Percentiles rank a stretch among this genome's conserved stretches.
Evolutionary conservation across 2,329 filamentous ascomycete species (phyloP).

Genomic region (Apiospora marii): DNA sequence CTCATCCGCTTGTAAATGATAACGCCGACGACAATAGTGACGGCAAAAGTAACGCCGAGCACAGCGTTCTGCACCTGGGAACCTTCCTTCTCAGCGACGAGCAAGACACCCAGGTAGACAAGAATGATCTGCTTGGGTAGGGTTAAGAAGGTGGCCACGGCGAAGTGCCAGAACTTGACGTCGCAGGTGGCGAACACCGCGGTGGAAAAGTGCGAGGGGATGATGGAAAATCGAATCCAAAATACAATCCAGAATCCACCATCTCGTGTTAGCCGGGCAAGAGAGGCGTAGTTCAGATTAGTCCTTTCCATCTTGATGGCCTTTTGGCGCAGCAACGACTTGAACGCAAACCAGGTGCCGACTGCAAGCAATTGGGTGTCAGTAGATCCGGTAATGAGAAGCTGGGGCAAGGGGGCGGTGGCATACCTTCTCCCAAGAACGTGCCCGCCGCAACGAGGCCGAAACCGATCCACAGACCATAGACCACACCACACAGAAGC

Average conservation of each 20-base stretch:
- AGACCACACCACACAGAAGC: slow-evolving; percentile 51
- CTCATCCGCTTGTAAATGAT: slow-evolving; percentile 49
- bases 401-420: background rate
- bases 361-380: slow-evolving; percentile 32
- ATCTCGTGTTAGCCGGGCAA: slow-evolving; percentile 49
- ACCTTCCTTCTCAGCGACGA: slow-evolving; percentile 39
- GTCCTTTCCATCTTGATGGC: slow-evolving; percentile 49
- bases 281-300: slow-evolving; percentile 49
- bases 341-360: slow-evolving; percentile 51
- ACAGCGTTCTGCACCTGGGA: slow-evolving; percentile 44
- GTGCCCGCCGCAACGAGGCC: slow-evolving; percentile 50
- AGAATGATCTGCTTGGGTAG: slow-evolving; percentile 52
- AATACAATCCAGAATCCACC: slow-evolving; percentile 52
- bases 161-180: slow-evolving; percentile 51
- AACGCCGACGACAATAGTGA: slow-evolving; percentile 46
- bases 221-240: slow-evolving; percentile 49
- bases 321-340: slow-evolving; percentile 45
- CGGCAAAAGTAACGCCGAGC: slow-evolving; percentile 42
- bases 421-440: slow-evolving; percentile 49
- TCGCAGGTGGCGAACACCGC: slow-evolving; percentile 53
- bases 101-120: slow-evolving; percentile 50
- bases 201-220: slow-evolving; percentile 51
- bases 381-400: background rate
- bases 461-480: slow-evolving; percentile 51
- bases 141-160: slow-evolving; percentile 49